phyloP scores from a whole-genome alignment of 2,329 filamentous ascomycete genomes.

The Cryphonectria parasitica region DNA sequence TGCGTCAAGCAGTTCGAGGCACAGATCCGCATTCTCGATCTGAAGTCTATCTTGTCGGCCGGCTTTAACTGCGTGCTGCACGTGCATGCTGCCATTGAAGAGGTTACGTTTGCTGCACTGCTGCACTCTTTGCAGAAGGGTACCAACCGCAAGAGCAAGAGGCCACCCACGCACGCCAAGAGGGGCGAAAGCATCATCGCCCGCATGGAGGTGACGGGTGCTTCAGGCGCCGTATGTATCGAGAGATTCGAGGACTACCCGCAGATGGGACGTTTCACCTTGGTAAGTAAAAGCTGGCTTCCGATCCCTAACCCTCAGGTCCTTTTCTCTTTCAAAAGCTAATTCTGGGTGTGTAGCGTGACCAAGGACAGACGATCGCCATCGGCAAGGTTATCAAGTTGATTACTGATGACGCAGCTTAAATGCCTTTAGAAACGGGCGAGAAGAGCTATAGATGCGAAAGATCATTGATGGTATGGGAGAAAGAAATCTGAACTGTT shows the following conservation, averaged over 20 bases:
- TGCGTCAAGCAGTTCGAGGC: conserved; percentile 90
- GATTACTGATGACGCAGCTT: conserved; percentile 47
- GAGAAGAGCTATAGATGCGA: background rate
- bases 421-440: conserved; percentile 14
- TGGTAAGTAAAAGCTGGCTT: conserved; percentile 50
- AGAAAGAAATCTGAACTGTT: background rate
- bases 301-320: background rate
- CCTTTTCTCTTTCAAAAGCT: conserved; percentile 22
- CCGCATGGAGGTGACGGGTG: conserved; percentile 82
- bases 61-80: conserved; percentile 98
- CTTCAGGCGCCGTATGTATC: conserved; percentile 84
- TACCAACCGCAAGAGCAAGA: conserved; percentile 90
- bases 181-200: conserved; percentile 85
- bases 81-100: conserved; percentile 96
- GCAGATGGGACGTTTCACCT: conserved; percentile 88
- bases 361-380: conserved; percentile 94
- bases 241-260: conserved; percentile 96
- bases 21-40: conserved; percentile 91
- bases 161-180: conserved; percentile 88
- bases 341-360: conserved; percentile 32
- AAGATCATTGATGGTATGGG: background rate
- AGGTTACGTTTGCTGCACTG: conserved; percentile 87
- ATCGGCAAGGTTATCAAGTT: conserved; percentile 99
- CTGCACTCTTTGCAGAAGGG: conserved; percentile 96
- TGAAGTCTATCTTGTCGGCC: conserved; percentile 91